Conservation (phyloP, 306 rosid genomes). For the Quercus wislizeni region DNA sequence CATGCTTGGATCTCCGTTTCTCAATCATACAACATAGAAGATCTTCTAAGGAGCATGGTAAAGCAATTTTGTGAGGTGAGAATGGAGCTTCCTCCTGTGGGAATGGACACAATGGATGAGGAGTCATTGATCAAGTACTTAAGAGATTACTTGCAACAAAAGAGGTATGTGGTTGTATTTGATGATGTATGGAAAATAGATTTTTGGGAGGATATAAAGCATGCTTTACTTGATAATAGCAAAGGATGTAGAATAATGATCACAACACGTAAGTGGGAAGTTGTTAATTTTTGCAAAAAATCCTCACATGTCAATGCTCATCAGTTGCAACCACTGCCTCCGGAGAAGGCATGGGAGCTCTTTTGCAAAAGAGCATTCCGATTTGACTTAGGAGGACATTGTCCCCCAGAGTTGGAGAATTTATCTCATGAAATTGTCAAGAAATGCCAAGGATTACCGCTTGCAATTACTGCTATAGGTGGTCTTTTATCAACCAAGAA, state of each 20-base stretch:
- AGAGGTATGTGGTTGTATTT: slow-evolving; percentile 23
- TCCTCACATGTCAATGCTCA: slow-evolving; percentile 4
- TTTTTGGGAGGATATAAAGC: slow-evolving; percentile 14
- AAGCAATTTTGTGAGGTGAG: slow-evolving; percentile 15
- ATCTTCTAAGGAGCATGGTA: slow-evolving; percentile 7
- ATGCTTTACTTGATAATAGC: slow-evolving; percentile 9
- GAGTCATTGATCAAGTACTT: neutral
- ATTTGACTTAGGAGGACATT: neutral
- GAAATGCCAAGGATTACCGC: slow-evolving; percentile 31
- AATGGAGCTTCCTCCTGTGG: neutral
- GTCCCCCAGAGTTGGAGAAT: slow-evolving; percentile 5
- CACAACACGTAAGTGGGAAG: slow-evolving; percentile 18
- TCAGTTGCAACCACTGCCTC: neutral
- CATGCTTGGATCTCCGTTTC: slow-evolving; percentile 18
- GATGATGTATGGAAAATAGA: slow-evolving; percentile 32
- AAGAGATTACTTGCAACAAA: slow-evolving; percentile 11
- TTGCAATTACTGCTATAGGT: slow-evolving; percentile 29
- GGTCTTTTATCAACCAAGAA: slow-evolving; percentile 9
- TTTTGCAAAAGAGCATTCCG: slow-evolving; percentile 24
- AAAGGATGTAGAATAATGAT: slow-evolving; percentile 18
- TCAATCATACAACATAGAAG: slow-evolving; percentile 12
- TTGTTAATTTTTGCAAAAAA: slow-evolving; percentile 11
- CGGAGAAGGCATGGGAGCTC: slow-evolving; percentile 19
- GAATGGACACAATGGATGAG: neutral
- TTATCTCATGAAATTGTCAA: slow-evolving; percentile 19